Percentiles rank a stretch among this genome's conserved stretches.
Conservation (phyloP, 495 filamentous ascomycete species). For the Cercophora newfieldiana region DNA sequence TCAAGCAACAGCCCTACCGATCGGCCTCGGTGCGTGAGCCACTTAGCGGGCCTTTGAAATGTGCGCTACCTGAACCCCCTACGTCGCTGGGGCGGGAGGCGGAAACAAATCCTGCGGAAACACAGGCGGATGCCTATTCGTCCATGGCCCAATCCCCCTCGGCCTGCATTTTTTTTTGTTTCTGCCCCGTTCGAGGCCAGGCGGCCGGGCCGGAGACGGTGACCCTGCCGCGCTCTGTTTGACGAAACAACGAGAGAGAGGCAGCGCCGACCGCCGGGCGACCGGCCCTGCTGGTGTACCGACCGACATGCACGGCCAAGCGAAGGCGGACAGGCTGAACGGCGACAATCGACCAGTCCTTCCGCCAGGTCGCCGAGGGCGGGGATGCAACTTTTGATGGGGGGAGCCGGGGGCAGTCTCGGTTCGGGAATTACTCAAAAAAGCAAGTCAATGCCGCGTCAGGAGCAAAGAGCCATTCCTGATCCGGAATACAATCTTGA, state of each 20-base stretch:
- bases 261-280: background rate
- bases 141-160: background rate
- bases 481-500: background rate
- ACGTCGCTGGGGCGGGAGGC: background rate
- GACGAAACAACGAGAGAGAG: background rate
- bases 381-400: background rate
- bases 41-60: background rate
- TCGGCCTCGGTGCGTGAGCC: constrained; percentile 13
- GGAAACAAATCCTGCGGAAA: background rate
- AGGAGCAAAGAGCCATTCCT: background rate
- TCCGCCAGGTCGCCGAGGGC: background rate
- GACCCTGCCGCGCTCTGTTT: background rate
- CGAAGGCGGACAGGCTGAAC: background rate
- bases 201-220: background rate
- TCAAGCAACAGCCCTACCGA: constrained; percentile 12
- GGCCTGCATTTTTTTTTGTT: background rate
- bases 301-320: background rate
- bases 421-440: too few relatives aligned
- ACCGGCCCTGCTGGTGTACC: background rate
- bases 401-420: too few relatives aligned
- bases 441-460: background rate
- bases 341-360: background rate
- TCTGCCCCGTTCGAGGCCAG: constrained; percentile 1
- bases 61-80: background rate
- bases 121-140: background rate